phyloP scores from a whole-genome alignment of 23 red algal species.

The Gracilaria domingensis region DNA sequence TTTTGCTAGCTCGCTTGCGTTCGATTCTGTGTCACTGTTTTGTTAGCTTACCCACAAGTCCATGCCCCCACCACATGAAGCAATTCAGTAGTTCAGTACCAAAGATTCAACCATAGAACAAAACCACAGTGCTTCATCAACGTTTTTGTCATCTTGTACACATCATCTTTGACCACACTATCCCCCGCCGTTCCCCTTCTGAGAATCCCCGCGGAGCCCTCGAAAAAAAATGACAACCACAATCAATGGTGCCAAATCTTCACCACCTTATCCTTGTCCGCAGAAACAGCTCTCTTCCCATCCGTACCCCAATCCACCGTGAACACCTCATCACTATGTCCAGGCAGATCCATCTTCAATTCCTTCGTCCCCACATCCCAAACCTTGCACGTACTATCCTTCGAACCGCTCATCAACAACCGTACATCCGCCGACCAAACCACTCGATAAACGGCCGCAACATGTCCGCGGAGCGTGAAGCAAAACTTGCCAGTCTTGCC shows the following conservation, averaged over 20 bases:
- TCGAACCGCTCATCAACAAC: constrained; percentile 80
- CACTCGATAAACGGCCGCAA: constrained; percentile 89
- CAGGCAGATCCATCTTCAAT: constrained; percentile 88
- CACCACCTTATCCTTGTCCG: constrained; percentile 89
- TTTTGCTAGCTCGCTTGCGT: not conserved
- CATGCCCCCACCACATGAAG: constrained; percentile 39
- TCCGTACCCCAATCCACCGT: constrained; percentile 95
- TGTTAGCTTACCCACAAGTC: constrained; percentile 26
- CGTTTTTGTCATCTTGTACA: too few species aligned
- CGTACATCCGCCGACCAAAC: constrained; percentile 93
- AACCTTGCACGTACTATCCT: constrained; percentile 96
- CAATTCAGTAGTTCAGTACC: constrained; percentile 31
- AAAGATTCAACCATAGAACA: too few species aligned
- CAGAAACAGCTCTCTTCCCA: constrained; percentile 77
- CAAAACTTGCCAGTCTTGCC: constrained; percentile 80
- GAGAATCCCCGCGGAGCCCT: too few species aligned
- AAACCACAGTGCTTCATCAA: too few species aligned
- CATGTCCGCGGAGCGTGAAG: constrained; percentile 87
- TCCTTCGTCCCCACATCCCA: constrained; percentile 74
- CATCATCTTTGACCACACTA: too few species aligned
- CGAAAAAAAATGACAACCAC: not conserved
- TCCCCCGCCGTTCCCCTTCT: too few species aligned
- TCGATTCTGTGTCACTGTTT: not conserved
- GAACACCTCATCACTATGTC: constrained; percentile 98
- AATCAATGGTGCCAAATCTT: constrained; percentile 96